These are phyloP conservation scores for Tylopilus orsonianus DNA, from an alignment of 1,284 basidiomycete species.

Conservation along the genomic window DNA sequence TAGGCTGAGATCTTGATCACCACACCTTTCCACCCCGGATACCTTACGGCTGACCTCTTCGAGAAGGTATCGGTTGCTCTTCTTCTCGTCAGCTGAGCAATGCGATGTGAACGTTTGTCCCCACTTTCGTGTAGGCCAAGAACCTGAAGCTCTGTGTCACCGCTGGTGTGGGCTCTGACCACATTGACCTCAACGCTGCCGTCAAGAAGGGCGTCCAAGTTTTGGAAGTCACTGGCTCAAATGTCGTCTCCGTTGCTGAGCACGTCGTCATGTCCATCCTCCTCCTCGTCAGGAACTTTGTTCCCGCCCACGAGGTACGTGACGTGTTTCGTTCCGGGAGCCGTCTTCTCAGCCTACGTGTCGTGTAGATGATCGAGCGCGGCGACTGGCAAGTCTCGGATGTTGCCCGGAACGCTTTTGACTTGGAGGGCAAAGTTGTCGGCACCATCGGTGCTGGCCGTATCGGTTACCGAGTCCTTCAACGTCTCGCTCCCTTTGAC, in stretches of 20 bases:
- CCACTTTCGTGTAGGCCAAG: conserved; percentile 56
- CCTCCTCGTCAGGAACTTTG: conserved; percentile 71
- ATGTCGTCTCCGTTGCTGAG: conserved; percentile 91
- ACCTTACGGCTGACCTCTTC: conserved; percentile 81
- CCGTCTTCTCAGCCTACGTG: background rate
- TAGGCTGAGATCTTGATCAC: conserved; percentile 80
- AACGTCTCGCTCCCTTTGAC: conserved; percentile 86
- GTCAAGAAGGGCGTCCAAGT: conserved; percentile 84
- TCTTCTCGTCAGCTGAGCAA: background rate
- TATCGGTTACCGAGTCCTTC: conserved; percentile 89
- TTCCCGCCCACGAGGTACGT: conserved; percentile 56
- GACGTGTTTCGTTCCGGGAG: background rate
- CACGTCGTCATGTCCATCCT: conserved; percentile 84
- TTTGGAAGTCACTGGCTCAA: conserved; percentile 80
- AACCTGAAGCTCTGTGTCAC: conserved; percentile 93
- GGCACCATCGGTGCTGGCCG: conserved; percentile 86
- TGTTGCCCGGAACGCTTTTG: conserved; percentile 79
- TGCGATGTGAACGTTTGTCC: conserved; percentile 5
- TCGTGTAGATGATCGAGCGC: conserved; percentile 70
- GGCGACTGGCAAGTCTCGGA: conserved; percentile 87
- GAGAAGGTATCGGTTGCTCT: conserved; percentile 46
- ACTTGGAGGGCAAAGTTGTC: conserved; percentile 89
- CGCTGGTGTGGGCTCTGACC: conserved; percentile 93
- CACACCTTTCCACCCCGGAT: conserved; percentile 92
- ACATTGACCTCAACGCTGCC: conserved; percentile 88